Conservation (phyloP, 2,329 filamentous ascomycete species). For the Curvularia spicifera region DNA sequence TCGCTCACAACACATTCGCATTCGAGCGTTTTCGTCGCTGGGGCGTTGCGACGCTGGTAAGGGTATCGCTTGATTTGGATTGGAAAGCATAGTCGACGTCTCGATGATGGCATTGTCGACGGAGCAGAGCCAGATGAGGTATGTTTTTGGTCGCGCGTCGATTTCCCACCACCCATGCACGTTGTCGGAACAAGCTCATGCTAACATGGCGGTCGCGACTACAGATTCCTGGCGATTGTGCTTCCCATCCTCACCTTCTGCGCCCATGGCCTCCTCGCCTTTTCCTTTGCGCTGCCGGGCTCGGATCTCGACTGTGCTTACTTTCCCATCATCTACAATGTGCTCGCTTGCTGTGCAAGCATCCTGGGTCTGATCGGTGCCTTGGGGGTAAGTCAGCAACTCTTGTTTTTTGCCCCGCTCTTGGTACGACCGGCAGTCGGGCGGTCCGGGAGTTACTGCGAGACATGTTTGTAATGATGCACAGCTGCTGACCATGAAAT, state of each 20-base stretch:
- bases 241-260: conserved; percentile 37
- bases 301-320: conserved; percentile 39
- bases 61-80: not conserved
- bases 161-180: not conserved
- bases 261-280: conserved; percentile 35
- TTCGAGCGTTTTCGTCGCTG: too few species aligned
- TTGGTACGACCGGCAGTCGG: not conserved
- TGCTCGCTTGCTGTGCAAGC: conserved; percentile 50
- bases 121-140: conserved; percentile 19
- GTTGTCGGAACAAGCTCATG: not conserved
- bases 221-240: conserved; percentile 38
- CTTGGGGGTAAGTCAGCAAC: conserved; percentile 47
- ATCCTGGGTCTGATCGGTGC: conserved; percentile 53
- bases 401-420: conserved; percentile 2
- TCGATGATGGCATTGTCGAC: conserved; percentile 8
- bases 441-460: not conserved
- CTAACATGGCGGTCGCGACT: conserved; percentile 5
- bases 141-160: conserved; percentile 1
- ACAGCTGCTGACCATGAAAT: conserved; percentile 20
- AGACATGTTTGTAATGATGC: not conserved
- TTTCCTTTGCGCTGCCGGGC: conserved; percentile 31
- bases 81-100: not conserved
- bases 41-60: not conserved
- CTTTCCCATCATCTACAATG: conserved; percentile 49
- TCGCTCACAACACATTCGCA: not conserved